Evolutionary conservation across 1,139 yeast species (phyloP).

Genomic region (Spathaspora sp.): DNA sequence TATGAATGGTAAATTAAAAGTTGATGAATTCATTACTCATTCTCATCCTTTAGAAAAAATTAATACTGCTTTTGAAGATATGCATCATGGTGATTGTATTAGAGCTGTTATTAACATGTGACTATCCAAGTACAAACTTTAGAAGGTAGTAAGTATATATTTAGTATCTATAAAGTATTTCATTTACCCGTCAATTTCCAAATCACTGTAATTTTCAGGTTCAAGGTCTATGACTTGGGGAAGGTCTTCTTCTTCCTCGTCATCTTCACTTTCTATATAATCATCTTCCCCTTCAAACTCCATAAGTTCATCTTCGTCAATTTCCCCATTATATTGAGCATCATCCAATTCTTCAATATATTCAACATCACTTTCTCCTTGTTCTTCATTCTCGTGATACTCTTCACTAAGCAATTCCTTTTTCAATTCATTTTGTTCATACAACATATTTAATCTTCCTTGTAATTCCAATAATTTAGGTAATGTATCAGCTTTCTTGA

Average conservation of each 20-base stretch:
- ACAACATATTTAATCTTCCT: constrained; percentile 72
- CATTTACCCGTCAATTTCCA: constrained; percentile 22
- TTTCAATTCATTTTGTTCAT: constrained; percentile 70
- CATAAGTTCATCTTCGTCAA: constrained; percentile 20
- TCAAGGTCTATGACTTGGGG: constrained; percentile 11
- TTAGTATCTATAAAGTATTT: constrained; percentile 5
- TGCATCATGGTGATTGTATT: constrained; percentile 91
- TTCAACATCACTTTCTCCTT: constrained; percentile 30
- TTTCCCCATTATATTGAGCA: constrained; percentile 29
- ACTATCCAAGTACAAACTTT: constrained; percentile 8
- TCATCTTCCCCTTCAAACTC: constrained; percentile 21
- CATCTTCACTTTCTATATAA: constrained; percentile 21
- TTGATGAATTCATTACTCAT: constrained; percentile 94
- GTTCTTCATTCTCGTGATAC: constrained; percentile 23
- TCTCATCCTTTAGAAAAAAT: constrained; percentile 75
- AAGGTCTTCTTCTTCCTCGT: constrained; percentile 20
- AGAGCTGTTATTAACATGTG: constrained; percentile 77
- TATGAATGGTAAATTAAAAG: constrained; percentile 78
- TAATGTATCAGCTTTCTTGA: constrained; percentile 70
- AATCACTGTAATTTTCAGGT: constrained; percentile 25
- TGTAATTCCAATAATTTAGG: constrained; percentile 81
- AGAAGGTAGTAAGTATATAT: constrained; percentile 2
- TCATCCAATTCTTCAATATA: constrained; percentile 44
- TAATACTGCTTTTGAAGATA: constrained; percentile 88
- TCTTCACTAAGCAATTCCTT: constrained; percentile 45